Conservation (phyloP, 2,329 filamentous ascomycete genomes). For the Tolypocladium paradoxum region DNA sequence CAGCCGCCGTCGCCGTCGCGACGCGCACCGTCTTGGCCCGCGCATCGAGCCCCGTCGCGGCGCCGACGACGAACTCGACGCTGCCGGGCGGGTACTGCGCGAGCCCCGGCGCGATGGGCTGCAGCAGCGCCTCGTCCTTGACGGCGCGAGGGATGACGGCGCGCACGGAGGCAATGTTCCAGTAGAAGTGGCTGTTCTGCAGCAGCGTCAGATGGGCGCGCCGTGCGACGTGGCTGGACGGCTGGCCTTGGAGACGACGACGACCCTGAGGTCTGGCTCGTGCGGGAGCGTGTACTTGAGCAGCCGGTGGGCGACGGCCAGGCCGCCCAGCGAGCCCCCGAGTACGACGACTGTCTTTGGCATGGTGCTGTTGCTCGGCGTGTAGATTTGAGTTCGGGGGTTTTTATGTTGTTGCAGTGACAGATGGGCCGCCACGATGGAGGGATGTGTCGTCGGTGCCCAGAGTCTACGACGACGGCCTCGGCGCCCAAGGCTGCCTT, state of each 20-base stretch:
- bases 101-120: slow-evolving; percentile 37
- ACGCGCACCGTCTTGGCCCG: slow-evolving; percentile 32
- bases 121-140: slow-evolving; percentile 38
- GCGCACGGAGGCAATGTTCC: slow-evolving; percentile 46
- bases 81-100: slow-evolving; percentile 35
- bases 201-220: not conserved
- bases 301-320: slow-evolving; percentile 42
- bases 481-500: not conserved
- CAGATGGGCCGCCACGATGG: not conserved
- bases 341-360: slow-evolving; percentile 42
- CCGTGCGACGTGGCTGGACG: not conserved
- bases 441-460: not conserved
- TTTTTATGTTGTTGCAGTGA: not conserved
- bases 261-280: slow-evolving; percentile 37
- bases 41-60: slow-evolving; percentile 30
- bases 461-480: not conserved
- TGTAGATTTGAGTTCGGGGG: not conserved
- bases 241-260: slow-evolving; percentile 44
- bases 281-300: slow-evolving; percentile 38
- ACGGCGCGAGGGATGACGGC: slow-evolving; percentile 40
- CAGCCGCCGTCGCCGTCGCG: slow-evolving; percentile 10
- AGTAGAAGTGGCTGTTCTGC: slow-evolving; percentile 47
- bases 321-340: slow-evolving; percentile 42
- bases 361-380: slow-evolving; percentile 19
- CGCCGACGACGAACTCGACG: slow-evolving; percentile 42